Evolutionary conservation across 2,329 filamentous ascomycete species (phyloP).

Genomic region (Pseudonectria buxi): DNA sequence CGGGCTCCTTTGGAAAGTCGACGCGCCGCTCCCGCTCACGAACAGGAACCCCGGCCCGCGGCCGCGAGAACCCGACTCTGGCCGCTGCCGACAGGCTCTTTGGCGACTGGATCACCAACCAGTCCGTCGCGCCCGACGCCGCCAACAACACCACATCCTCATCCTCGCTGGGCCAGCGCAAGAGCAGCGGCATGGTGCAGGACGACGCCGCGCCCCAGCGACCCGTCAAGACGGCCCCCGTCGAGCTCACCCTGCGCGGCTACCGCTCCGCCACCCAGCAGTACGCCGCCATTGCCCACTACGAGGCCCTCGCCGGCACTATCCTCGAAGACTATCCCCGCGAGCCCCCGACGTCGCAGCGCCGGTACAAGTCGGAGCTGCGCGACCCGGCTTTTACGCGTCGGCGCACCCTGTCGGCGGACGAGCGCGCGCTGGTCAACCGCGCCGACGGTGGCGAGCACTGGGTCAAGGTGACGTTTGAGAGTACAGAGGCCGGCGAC

Average conservation of each 20-base stretch:
- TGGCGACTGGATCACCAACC: conserved; percentile 48
- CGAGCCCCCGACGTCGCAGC: conserved; percentile 64
- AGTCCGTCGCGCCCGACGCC: conserved; percentile 28
- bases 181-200: conserved; percentile 31
- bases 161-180: conserved; percentile 21
- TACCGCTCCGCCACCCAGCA: conserved; percentile 60
- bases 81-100: conserved; percentile 57
- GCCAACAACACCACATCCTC: conserved; percentile 3
- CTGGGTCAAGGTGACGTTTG: conserved; percentile 87
- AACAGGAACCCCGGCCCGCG: conserved; percentile 50
- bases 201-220: conserved; percentile 34
- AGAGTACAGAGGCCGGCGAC: conserved; percentile 64
- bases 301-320: conserved; percentile 75
- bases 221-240: conserved; percentile 36
- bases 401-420: conserved; percentile 56
- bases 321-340: conserved; percentile 93
- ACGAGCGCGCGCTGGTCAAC: conserved; percentile 74
- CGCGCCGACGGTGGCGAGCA: conserved; percentile 76
- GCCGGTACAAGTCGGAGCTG: conserved; percentile 67
- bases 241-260: conserved; percentile 80
- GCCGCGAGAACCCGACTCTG: conserved; percentile 54
- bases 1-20: conserved; percentile 62
- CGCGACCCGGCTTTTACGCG: conserved; percentile 65
- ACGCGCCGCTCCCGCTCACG: conserved; percentile 56
- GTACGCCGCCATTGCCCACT: conserved; percentile 86